Base-by-base conservation (phyloP, 768 basidiomycete species). In the Pulveroboletus sp. region DNA sequence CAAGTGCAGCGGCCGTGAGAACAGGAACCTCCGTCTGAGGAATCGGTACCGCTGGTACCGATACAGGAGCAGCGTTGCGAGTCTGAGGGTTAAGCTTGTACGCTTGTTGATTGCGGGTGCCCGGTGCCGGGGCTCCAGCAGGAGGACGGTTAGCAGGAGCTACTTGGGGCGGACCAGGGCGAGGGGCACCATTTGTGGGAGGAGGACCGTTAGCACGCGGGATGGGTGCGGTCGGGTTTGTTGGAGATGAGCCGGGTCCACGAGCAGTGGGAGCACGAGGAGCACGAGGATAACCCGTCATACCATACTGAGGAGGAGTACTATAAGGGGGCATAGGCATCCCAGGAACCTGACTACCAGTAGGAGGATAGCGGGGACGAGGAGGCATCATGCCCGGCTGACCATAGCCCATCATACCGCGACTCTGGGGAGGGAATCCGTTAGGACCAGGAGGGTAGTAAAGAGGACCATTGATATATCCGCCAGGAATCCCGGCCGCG, bases 311-410 rank as follows among this genome's bases (percentile, higher is more conserved):
- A 46, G 86, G 87, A 54, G 84, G 86, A 18, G 82, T 84, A 27
- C 79, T 81, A 57, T 91, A 91, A 30, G 86, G 81, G 27, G 86
- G 79, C 24, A 89, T 76, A 48, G 86, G 84, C 77, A 93, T 88
- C 50, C 87, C 87, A 47, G 82, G 75, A 60, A 84, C 81, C 66
- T 81, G 83, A 41, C 79, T 79, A 62, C 84, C 79, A 54, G 69
- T 71, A 55, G 89, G 87, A 39, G 81, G 78, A 69, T 88, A 90
- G 61, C 89, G 87, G 57, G 88, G 84, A 67, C 89, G 88, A 72
- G 88, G 89, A 58, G 89, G 88, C 73, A 90, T 81, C 80, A 90
- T 89, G 54, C 87, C 82, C 10, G 87, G 88, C 59, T 89, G 89
- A 78, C 73, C 93, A 89, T 77, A 95, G 80, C 55, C 77, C 73